Evolutionary conservation across 345 rosid genomes (phyloP), one percentile per base, ranked within the genome.

Genomic region (Schrenkiella parvula): DNA sequence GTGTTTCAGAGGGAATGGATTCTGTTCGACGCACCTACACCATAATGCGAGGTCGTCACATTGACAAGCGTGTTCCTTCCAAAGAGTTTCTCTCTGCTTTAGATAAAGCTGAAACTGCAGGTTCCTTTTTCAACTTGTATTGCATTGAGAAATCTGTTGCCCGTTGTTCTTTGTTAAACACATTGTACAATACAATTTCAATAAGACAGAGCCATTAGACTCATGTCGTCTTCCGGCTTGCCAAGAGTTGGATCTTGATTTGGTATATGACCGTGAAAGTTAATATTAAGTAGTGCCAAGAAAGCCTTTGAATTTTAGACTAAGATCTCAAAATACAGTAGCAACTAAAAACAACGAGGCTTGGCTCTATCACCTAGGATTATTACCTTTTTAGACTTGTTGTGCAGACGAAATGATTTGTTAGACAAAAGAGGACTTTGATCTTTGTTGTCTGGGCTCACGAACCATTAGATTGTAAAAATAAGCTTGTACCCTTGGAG

Each of bases 11-110:
- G 61, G 63, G 39, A 47, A 74, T 74, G 78, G 78, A 74, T 67
- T 74, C 78, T 53, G 79, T 75, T 35, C 65, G 79, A 72, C 68
- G 73, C 63, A 74, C 78, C 3, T 74, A 74, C 66, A 57, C 80
- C 53, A 81, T 84, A 3, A 82, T 89, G 89, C 86, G 95, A 61
- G 95, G 87, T 43, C 88, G 95, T 63, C 84, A 89, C 68, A 61
- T 75, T n/a, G 95, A 88, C 52, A 89, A 85, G 82, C 95, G 91
- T 70, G 85, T 68, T 47, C 71, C 83, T 8, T 78, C 84, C 21
- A 84, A 68, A 75, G 96, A 86, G 13, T 41, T 52, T 62, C 44
- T 82, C 38, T 71, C 74, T 73, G 71, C 70, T 51, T 71, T 76
- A 48, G 85, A 88, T 66, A 82, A 77, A 74, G 95, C 85, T 14